phyloP scores from a whole-genome alignment of 148 eudicot genomes.

The Chenopodium formosanum region DNA sequence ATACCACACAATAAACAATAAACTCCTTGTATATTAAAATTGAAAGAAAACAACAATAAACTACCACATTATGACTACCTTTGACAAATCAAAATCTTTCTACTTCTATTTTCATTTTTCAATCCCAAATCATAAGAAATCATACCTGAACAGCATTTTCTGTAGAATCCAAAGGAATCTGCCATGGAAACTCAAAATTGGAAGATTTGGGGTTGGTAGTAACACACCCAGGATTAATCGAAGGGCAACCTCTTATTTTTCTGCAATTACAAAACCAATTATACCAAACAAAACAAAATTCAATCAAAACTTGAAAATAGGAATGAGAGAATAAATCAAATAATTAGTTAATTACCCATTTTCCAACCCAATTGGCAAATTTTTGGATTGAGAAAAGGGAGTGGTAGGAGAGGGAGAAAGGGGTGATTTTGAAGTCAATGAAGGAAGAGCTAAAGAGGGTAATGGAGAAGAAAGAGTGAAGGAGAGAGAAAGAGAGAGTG shows the following conservation, averaged over 20 bases:
- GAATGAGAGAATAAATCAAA: constrained; percentile 18
- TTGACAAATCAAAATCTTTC: background rate
- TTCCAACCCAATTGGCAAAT: constrained; percentile 75
- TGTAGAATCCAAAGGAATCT: constrained; percentile 48
- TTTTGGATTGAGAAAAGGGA: constrained; percentile 88
- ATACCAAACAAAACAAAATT: background rate
- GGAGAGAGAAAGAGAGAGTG: constrained; percentile 61
- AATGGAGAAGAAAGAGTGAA: constrained; percentile 55
- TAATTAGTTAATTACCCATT: constrained; percentile 53
- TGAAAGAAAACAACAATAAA: background rate
- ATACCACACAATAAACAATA: background rate
- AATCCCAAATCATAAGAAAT: background rate
- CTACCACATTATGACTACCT: background rate
- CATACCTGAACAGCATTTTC: constrained; percentile 70
- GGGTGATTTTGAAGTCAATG: constrained; percentile 43
- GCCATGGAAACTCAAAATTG: constrained; percentile 79
- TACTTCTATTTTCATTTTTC: too few species aligned
- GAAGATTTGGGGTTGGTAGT: constrained; percentile 81
- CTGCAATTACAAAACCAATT: constrained; percentile 36
- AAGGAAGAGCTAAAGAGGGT: constrained; percentile 68
- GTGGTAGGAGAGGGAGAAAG: constrained; percentile 49
- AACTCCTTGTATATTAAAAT: background rate
- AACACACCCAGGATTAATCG: constrained; percentile 82
- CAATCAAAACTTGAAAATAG: background rate
- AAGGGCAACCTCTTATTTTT: constrained; percentile 84